These are phyloP conservation scores for Casuarina cunninghamiana DNA, from an alignment of 306 rosid genomes.

Conservation along the genomic window DNA sequence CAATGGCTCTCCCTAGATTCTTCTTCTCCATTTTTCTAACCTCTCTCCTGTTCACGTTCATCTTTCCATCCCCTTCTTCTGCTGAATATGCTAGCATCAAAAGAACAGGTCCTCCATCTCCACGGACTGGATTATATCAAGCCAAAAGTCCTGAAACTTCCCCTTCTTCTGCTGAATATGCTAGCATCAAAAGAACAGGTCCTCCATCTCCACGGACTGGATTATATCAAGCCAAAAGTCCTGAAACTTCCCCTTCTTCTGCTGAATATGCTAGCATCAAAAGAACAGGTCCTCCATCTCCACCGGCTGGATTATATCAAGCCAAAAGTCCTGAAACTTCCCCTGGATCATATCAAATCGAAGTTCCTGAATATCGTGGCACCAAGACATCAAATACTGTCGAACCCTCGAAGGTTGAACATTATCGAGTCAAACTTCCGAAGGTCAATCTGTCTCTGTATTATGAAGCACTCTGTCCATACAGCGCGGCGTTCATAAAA, in stretches of 20 bases:
- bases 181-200: too few relatives aligned
- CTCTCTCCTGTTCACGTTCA: background rate
- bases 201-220: too few relatives aligned
- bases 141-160: too few relatives aligned
- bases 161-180: background rate
- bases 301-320: too few relatives aligned
- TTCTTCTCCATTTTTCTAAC: slow-evolving; percentile 1
- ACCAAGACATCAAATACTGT: background rate
- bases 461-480: background rate
- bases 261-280: background rate
- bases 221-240: too few relatives aligned
- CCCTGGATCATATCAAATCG: background rate
- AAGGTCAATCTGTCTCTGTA: slow-evolving; percentile 1
- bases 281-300: too few relatives aligned
- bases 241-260: background rate
- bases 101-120: too few relatives aligned
- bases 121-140: too few relatives aligned
- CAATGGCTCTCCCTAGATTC: background rate
- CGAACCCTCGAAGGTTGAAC: background rate
- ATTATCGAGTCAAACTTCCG: background rate
- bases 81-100: background rate
- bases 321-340: too few relatives aligned
- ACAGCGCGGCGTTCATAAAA: background rate
- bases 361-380: background rate
- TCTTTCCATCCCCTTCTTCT: background rate